Percentiles rank a stretch among this genome's conserved stretches.
Evolutionary conservation across 306 rosid species (phyloP).

Genomic region (Astragalus glycyphyllos): DNA sequence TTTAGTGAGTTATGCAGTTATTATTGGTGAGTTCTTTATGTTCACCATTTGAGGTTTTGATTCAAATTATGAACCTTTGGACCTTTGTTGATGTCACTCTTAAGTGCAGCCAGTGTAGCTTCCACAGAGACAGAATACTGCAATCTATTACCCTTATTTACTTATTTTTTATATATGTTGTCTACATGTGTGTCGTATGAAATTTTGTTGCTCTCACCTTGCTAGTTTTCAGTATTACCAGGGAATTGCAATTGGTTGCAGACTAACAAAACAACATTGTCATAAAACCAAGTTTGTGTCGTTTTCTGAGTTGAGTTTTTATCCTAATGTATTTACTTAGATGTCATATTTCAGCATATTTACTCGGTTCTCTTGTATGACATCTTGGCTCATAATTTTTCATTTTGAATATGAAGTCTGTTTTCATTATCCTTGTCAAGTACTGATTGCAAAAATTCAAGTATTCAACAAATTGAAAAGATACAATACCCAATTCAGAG

Average conservation of each 20-base stretch:
- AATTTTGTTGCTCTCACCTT: not conserved
- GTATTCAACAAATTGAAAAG: not conserved
- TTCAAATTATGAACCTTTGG: not conserved
- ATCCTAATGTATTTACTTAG: no score
- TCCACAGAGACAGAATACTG: not conserved
- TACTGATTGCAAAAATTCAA: not conserved
- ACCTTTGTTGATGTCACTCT: not conserved
- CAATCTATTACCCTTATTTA: not conserved
- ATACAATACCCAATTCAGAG: not conserved
- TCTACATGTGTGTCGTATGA: not conserved
- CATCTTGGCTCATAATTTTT: constrained; percentile 1
- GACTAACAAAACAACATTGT: not conserved
- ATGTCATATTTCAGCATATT: not conserved
- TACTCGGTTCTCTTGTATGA: no score
- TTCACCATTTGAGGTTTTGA: not conserved
- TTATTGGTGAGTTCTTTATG: not conserved
- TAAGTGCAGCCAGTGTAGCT: not conserved
- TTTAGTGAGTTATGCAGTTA: constrained; percentile 1
- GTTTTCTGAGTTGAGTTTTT: no score
- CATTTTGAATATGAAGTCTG: not conserved
- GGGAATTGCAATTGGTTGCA: not conserved
- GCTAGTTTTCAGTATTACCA: not conserved
- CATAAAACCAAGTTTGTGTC: no score
- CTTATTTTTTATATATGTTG: not conserved
- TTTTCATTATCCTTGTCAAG: not conserved